A percentile compares a stretch with the other conserved stretches of the same genome.
Conservation (phyloP, 2,329 filamentous ascomycete genomes). For the Phialocephala sp. region DNA sequence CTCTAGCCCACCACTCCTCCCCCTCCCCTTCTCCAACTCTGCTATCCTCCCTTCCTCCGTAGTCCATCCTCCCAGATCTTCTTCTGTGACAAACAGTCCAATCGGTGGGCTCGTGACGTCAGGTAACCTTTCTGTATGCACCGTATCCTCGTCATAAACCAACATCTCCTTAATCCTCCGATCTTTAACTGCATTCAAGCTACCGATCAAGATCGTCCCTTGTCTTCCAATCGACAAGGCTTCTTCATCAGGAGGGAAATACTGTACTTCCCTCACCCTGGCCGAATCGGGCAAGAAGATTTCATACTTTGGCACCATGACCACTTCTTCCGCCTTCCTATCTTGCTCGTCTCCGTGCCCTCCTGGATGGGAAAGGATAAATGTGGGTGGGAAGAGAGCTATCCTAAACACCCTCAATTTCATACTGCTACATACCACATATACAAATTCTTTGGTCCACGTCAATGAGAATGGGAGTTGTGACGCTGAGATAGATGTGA, state of each 20-base stretch:
- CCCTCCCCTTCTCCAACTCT: not conserved
- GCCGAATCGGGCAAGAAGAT: not conserved
- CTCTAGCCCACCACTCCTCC: not conserved
- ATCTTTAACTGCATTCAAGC: not conserved
- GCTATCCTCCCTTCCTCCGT: not conserved
- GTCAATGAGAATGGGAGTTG: not conserved
- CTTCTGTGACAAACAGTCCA: not conserved
- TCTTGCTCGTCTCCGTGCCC: not conserved
- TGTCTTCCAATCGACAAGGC: not conserved
- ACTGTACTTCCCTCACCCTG: not conserved
- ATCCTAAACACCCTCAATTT: conserved; percentile 1
- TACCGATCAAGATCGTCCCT: not conserved
- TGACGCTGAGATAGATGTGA: not conserved
- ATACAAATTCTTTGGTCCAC: not conserved
- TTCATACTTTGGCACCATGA: not conserved
- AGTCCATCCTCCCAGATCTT: not conserved
- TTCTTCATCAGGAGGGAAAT: not conserved
- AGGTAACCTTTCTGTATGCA: not conserved
- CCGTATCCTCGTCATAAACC: not conserved
- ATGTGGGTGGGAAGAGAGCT: not conserved
- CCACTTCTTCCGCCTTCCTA: not conserved
- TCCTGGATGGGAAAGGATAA: not conserved
- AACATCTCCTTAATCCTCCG: not conserved
- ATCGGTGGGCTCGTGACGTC: not conserved
- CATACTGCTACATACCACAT: not conserved